Conservation (phyloP, 768 basidiomycete genomes). For the Russula lepida region DNA sequence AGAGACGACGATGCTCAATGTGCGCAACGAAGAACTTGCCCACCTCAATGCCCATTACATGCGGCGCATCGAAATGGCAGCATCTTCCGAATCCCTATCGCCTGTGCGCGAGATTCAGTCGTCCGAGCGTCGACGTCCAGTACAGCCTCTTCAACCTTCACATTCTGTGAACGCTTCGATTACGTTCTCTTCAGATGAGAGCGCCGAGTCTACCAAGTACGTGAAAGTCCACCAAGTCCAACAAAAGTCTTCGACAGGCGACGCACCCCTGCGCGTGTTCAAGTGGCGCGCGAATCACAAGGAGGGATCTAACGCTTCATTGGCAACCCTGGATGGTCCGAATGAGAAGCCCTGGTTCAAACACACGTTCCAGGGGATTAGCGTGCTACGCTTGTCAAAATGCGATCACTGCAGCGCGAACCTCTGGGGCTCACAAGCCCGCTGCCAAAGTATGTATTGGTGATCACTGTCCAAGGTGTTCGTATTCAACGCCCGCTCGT, state of each 20-base stretch:
- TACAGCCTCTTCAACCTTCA: neutral
- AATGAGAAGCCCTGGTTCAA: conserved; percentile 32
- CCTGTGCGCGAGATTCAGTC: conserved; percentile 4
- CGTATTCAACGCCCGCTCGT: neutral
- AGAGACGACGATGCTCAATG: conserved; percentile 85
- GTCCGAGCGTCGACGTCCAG: conserved; percentile 3
- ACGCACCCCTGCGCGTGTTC: conserved; percentile 34
- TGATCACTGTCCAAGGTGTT: neutral
- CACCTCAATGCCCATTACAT: conserved; percentile 79
- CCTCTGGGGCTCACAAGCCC: conserved; percentile 95
- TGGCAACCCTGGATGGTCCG: conserved; percentile 22
- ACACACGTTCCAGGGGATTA: conserved; percentile 86
- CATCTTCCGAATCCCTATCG: conserved; percentile 2
- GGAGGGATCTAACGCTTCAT: conserved; percentile 47
- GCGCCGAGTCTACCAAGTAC: conserved; percentile 33
- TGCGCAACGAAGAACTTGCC: conserved; percentile 86
- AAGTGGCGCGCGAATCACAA: conserved; percentile 58
- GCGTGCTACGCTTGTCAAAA: conserved; percentile 77
- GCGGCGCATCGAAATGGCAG: conserved; percentile 56
- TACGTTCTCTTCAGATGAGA: conserved; percentile 38
- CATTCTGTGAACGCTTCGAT: conserved; percentile 13
- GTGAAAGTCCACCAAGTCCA: conserved; percentile 30
- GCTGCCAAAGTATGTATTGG: conserved; percentile 67
- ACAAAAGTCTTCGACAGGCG: conserved; percentile 31
- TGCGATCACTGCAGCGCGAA: conserved; percentile 98